Base-by-base conservation (phyloP, 2,329 filamentous ascomycete genomes). In the Trichophyton rubrum region DNA sequence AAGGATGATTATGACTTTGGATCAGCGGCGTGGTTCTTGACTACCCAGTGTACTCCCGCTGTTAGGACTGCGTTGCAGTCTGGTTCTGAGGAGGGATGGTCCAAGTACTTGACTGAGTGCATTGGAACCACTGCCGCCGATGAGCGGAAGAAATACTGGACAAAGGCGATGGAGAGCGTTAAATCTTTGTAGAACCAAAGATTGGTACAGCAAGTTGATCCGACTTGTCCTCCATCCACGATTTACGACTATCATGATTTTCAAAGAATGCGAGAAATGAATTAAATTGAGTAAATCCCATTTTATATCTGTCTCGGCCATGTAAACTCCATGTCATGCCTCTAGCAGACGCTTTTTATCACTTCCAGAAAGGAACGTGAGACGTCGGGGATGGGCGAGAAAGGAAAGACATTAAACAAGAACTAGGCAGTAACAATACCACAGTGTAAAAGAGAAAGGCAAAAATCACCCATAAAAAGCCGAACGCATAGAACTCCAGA, bases 11-110 rank as follows among this genome's bases (percentile, higher is more conserved):
- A 79, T 62, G 77, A 79, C 58, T 86, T 85, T 68, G 83, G 75
- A 0, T 80, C 77, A 13, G 84, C 79, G 1, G 80, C 82, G 6
- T 87, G 85, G 85, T 87, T 81, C 67, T 68, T 85, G 57, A 78
- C 70, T 11, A 80, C 75, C 0, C 75, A 85, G 68, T 87, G 84
- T 68, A 68, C 65, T 0, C 66, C 67, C 0, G 69, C 66, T n/a
- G 73, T 81, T 27, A 71, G 77, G 59, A 45, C 67, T 2, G 75
- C 71, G 2, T 68, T 86, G 59, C 72, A 74, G 59, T 67, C 67
- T n/a, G 80, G 78, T 0, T 75, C 74, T 0, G 67, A 78, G 66
- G 71, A 69, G 0, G 83, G 81, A 0, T 86, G 78, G 74, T 40
- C 33, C 11, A 63, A 74, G 61, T 86, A 84, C 70, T 70, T 86